Evolutionary conservation across 2,329 filamentous ascomycete species (phyloP).

Genomic region (Fusarium euwallaceae): DNA sequence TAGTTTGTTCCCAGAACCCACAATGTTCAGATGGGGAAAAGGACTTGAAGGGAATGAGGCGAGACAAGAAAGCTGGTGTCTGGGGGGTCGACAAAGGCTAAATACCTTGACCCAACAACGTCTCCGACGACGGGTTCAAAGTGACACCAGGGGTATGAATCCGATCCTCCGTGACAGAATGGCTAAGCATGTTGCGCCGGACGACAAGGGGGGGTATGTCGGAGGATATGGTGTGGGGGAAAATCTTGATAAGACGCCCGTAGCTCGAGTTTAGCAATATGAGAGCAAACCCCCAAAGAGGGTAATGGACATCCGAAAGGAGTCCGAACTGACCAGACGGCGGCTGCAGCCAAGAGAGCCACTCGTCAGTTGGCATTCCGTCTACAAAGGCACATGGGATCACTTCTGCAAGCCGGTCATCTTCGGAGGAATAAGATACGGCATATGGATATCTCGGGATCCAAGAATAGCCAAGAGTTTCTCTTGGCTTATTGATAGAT

Average conservation of each 20-base stretch:
- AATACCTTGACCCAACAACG: conserved; percentile 26
- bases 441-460: conserved; percentile 8
- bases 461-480: conserved; percentile 31
- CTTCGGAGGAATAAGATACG: not conserved
- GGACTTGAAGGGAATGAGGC: conserved; percentile 26
- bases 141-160: conserved; percentile 10
- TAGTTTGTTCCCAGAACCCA: conserved; percentile 12
- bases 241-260: conserved; percentile 46
- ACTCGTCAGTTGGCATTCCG: conserved; percentile 11
- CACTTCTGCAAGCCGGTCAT: not conserved
- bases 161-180: conserved; percentile 18
- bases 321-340: conserved; percentile 1
- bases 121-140: conserved; percentile 25
- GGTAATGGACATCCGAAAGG: not conserved
- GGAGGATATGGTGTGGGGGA: conserved; percentile 39
- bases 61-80: not conserved
- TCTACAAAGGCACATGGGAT: not conserved
- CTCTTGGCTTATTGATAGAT: not conserved
- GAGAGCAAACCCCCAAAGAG: conserved; percentile 14
- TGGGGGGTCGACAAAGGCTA: conserved; percentile 36
- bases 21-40: conserved; percentile 5
- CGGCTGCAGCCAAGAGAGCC: conserved; percentile 16
- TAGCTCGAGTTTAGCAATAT: conserved; percentile 29
- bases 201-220: conserved; percentile 28
- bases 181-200: conserved; percentile 10